Percentiles rank a stretch among this genome's conserved stretches.
phyloP scores from a whole-genome alignment of 495 filamentous ascomycete genomes.

The Chaetomium fimeti region DNA sequence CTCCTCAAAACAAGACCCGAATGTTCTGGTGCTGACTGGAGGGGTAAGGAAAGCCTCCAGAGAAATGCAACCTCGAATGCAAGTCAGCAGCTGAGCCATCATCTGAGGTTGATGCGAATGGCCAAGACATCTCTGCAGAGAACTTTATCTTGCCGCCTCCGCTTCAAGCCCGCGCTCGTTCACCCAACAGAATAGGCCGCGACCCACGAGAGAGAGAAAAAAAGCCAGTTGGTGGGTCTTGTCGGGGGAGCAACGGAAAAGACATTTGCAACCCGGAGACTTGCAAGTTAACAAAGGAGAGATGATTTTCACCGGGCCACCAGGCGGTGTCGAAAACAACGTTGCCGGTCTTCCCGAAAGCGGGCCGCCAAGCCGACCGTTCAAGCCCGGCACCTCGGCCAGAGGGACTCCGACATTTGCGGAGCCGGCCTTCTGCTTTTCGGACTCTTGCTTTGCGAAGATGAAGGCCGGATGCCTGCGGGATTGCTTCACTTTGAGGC shows the following conservation, averaged over 20 bases:
- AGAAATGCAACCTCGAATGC: background rate
- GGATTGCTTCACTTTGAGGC: background rate
- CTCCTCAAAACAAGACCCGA: background rate
- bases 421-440: conserved; percentile 8
- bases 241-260: background rate
- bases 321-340: background rate
- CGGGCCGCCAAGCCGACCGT: conserved; percentile 20
- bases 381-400: conserved; percentile 9
- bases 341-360: conserved; percentile 19
- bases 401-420: background rate
- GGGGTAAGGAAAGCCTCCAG: background rate
- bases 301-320: background rate
- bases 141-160: conserved; percentile 5
- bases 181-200: background rate
- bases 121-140: conserved; percentile 2
- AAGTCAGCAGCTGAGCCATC: conserved; percentile 17
- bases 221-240: background rate
- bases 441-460: conserved; percentile 10
- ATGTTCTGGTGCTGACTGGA: conserved; percentile 6
- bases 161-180: background rate
- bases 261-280: background rate
- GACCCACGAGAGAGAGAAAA: background rate
- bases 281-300: background rate
- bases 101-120: background rate
- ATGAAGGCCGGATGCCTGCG: background rate